Conservation (phyloP, 352 stramenopile genomes). For the Pythium plurisporium region DNA sequence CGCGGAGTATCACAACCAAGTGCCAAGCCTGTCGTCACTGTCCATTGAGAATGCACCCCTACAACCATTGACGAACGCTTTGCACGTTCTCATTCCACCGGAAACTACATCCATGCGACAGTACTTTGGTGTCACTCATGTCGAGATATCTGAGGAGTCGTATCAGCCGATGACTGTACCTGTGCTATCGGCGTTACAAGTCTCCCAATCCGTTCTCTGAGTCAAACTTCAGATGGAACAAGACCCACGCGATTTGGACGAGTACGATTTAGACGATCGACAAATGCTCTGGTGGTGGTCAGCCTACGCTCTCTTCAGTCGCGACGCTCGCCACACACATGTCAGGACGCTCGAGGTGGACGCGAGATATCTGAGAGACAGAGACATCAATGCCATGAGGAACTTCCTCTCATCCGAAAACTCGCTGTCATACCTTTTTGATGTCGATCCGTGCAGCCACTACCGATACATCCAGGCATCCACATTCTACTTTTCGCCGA, state of each 20-base stretch:
- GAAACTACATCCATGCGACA: too few relatives aligned
- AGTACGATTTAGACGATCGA: not conserved
- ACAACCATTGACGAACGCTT: not conserved
- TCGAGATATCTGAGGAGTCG: too few relatives aligned
- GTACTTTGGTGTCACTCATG: too few relatives aligned
- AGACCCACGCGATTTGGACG: not conserved
- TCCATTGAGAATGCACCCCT: not conserved
- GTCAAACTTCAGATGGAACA: not conserved
- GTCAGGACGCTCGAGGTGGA: not conserved
- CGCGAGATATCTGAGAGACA: not conserved
- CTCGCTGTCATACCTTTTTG: not conserved
- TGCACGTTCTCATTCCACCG: too few relatives aligned
- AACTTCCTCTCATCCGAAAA: too few relatives aligned
- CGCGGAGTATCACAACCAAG: not conserved
- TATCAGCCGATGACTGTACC: not conserved
- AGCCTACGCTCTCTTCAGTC: slow-evolving; percentile 1
- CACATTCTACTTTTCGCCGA: not conserved
- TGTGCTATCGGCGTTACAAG: not conserved
- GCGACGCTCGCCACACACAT: not conserved
- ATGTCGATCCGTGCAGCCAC: not conserved
- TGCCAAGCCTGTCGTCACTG: too few relatives aligned
- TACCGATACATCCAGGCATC: not conserved
- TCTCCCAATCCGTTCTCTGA: not conserved
- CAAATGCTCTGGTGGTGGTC: not conserved
- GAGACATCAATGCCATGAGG: not conserved